phyloP scores from a whole-genome alignment of 1,284 basidiomycete species.

The Moesziomyces parantarcticus region DNA sequence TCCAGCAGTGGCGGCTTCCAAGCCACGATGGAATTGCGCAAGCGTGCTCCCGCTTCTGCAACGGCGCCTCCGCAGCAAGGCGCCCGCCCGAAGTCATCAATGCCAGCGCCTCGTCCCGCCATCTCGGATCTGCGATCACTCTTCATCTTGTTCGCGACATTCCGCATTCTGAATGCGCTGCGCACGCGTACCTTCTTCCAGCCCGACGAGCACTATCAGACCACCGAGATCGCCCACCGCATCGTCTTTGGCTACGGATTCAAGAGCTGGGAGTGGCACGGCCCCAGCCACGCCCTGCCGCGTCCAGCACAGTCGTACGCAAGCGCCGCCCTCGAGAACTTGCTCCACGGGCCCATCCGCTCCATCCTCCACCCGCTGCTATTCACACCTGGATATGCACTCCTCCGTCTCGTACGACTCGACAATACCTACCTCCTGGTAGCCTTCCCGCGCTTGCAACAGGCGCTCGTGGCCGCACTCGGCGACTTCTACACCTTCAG shows the following conservation, averaged over 20 bases:
- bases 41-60: too few species aligned
- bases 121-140: too few species aligned
- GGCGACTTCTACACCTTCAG: slow-evolving; percentile 82
- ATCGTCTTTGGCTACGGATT: slow-evolving; percentile 90
- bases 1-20: too few species aligned
- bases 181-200: slow-evolving; percentile 89
- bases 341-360: slow-evolving; percentile 63
- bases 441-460: slow-evolving; percentile 77
- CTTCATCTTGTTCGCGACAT: background rate
- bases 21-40: too few species aligned
- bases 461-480: slow-evolving; percentile 81
- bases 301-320: slow-evolving; percentile 9
- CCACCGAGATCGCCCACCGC: slow-evolving; percentile 89
- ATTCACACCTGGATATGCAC: slow-evolving; percentile 82
- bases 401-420: slow-evolving; percentile 74
- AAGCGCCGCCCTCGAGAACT: slow-evolving; percentile 3
- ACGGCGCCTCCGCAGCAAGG: too few species aligned
- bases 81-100: too few species aligned
- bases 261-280: slow-evolving; percentile 93
- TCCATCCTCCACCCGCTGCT: slow-evolving; percentile 70
- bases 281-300: background rate
- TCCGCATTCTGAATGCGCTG: slow-evolving; percentile 72
- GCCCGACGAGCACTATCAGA: slow-evolving; percentile 97
- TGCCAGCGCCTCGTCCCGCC: too few species aligned
- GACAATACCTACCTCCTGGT: slow-evolving; percentile 70